These are phyloP conservation scores for Corrigiola litoralis DNA, from an alignment of 179 eudicot genomes.

Conservation along the genomic window DNA sequence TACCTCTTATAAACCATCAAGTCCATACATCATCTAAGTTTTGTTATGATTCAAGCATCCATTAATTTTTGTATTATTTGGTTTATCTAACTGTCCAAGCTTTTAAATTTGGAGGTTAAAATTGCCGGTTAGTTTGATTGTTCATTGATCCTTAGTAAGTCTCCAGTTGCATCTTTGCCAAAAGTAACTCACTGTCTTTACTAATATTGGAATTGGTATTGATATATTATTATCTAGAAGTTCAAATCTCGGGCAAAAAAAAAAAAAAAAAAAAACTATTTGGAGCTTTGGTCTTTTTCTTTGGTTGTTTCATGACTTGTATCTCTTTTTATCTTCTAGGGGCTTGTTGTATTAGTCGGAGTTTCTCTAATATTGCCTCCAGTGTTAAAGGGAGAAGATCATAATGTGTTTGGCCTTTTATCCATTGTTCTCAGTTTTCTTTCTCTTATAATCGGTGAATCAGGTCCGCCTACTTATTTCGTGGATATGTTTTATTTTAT, in stretches of 20 bases:
- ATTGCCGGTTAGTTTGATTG: neutral
- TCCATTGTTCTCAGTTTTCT: constrained; percentile 35
- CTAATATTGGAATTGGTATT: too few species aligned
- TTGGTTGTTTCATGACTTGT: neutral
- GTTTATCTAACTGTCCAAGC: neutral
- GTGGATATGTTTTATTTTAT: neutral
- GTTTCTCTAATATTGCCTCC: constrained; percentile 32
- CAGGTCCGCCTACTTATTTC: constrained; percentile 37
- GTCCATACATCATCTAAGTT: too few species aligned
- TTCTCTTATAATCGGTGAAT: constrained; percentile 61
- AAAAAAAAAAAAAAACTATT: too few species aligned
- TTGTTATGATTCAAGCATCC: too few species aligned
- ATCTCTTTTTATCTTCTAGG: constrained; percentile 32
- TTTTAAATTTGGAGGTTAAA: neutral
- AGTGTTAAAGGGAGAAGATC: constrained; percentile 29
- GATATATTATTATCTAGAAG: too few species aligned
- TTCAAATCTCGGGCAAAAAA: too few species aligned
- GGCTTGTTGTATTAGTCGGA: constrained; percentile 34
- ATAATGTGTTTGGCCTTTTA: constrained; percentile 31
- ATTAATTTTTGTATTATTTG: too few species aligned
- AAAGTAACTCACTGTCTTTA: neutral
- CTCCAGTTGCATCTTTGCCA: neutral
- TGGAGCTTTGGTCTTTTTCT: neutral
- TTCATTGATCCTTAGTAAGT: neutral
- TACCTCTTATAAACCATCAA: too few species aligned